Evolutionary conservation across 2,329 filamentous ascomycete genomes (phyloP).

Genomic region (Penicillium sp.): DNA sequence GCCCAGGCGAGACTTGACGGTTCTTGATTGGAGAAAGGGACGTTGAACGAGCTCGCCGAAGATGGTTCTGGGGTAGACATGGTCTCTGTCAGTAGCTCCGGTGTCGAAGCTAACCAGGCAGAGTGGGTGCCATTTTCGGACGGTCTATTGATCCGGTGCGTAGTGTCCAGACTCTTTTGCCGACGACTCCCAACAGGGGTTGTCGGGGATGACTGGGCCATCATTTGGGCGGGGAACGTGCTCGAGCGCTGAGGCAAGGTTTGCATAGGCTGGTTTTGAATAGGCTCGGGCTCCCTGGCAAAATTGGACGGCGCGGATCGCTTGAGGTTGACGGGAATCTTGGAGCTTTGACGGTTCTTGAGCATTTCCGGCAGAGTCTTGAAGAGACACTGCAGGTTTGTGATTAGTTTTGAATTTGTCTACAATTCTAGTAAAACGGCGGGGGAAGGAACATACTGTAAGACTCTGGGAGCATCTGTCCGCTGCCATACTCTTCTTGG

Average conservation of each 20-base stretch:
- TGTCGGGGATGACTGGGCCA: conserved; percentile 26
- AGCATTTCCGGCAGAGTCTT: conserved; percentile 76
- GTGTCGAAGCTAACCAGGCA: conserved; percentile 29
- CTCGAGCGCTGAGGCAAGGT: conserved; percentile 37
- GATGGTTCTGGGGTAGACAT: conserved; percentile 33
- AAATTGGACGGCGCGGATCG: conserved; percentile 41
- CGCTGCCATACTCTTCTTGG: conserved; percentile 83
- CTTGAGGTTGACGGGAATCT: conserved; percentile 51
- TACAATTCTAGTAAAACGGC: not conserved
- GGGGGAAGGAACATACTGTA: conserved; percentile 57
- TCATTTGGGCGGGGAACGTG: conserved; percentile 42
- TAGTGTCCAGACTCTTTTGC: conserved; percentile 36
- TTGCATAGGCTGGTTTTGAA: conserved; percentile 22
- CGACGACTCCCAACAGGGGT: conserved; percentile 24
- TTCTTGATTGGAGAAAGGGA: conserved; percentile 27
- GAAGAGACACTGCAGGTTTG: conserved; percentile 67
- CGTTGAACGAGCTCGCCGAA: conserved; percentile 20
- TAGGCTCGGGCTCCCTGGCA: conserved; percentile 14
- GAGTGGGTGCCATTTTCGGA: conserved; percentile 24
- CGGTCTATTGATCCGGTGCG: conserved; percentile 20
- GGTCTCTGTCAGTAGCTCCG: conserved; percentile 32
- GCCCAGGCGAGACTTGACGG: conserved; percentile 31
- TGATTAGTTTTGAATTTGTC: conserved; percentile 5
- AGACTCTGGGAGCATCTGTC: conserved; percentile 80
- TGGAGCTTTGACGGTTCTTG: conserved; percentile 55